Evolutionary conservation across 441 rosid species (phyloP).

Genomic region (Daphne laureola): DNA sequence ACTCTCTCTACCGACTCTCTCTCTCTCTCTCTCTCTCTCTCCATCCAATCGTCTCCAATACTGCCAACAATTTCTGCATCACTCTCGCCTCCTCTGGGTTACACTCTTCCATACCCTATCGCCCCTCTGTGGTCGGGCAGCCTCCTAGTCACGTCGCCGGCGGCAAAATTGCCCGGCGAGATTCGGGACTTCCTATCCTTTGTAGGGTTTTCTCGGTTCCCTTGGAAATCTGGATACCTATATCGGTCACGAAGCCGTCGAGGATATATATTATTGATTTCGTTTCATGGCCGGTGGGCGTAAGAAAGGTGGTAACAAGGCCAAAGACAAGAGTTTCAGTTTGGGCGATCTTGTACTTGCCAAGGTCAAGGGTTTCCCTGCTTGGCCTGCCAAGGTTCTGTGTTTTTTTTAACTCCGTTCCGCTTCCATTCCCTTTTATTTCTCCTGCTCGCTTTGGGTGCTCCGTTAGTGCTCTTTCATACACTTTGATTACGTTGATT

Average conservation of each 20-base stretch:
- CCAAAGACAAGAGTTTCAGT: conserved; percentile 56
- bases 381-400: conserved; percentile 97
- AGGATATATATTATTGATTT: conserved; percentile 8
- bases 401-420: conserved; percentile 8
- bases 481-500: no score
- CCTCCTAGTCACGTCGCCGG: conserved; percentile 7
- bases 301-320: conserved; percentile 78
- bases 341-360: conserved; percentile 98
- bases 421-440: not conserved
- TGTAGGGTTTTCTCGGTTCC: conserved; percentile 3
- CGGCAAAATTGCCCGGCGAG: conserved; percentile 8
- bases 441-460: no score
- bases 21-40: no score
- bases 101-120: conserved; percentile 11
- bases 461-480: no score
- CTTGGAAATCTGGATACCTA: conserved; percentile 1
- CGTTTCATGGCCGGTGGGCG: conserved; percentile 83
- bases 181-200: not conserved
- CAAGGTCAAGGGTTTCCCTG: conserved; percentile 96
- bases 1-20: no score
- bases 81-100: no score
- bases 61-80: no score
- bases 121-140: conserved; percentile 3
- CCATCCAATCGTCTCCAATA: no score
- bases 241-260: conserved; percentile 1